phyloP scores from a whole-genome alignment of 1,284 basidiomycete genomes.

The Microbotryomycetes sp. region DNA sequence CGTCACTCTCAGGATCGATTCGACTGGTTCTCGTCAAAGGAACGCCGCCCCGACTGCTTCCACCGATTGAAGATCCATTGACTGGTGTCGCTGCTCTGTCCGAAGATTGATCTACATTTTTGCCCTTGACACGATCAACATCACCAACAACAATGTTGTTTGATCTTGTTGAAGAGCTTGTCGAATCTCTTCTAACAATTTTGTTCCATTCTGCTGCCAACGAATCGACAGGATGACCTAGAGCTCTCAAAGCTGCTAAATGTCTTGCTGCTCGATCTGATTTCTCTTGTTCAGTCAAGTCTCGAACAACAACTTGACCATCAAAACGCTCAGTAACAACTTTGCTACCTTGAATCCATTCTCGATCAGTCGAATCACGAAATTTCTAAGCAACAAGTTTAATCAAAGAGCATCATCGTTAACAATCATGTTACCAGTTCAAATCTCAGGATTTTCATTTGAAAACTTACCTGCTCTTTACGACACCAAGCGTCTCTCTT shows the following conservation, averaged over 20 bases:
- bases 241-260: slow-evolving; percentile 24
- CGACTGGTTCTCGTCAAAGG: slow-evolving; percentile 19
- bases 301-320: slow-evolving; percentile 28
- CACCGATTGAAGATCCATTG: neutral
- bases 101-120: neutral
- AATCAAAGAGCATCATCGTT: neutral
- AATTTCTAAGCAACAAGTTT: slow-evolving; percentile 9
- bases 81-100: neutral
- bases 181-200: neutral
- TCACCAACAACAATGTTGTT: neutral
- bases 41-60: slow-evolving; percentile 1
- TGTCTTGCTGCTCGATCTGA: slow-evolving; percentile 20
- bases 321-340: slow-evolving; percentile 32
- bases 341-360: slow-evolving; percentile 33
- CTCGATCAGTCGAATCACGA: slow-evolving; percentile 16
- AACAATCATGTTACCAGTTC: neutral
- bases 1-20: slow-evolving; percentile 20
- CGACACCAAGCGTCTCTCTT: slow-evolving; percentile 35
- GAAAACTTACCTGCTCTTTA: slow-evolving; percentile 24
- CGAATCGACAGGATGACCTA: slow-evolving; percentile 24
- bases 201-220: slow-evolving; percentile 15
- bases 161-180: neutral
- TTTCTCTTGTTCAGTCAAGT: slow-evolving; percentile 26
- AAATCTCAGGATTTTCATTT: too few relatives aligned
- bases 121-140: neutral